A percentile compares a stretch with the other conserved stretches of the same genome.
phyloP scores from a whole-genome alignment of 2,329 filamentous ascomycete species.

The Orbilia javanica region DNA sequence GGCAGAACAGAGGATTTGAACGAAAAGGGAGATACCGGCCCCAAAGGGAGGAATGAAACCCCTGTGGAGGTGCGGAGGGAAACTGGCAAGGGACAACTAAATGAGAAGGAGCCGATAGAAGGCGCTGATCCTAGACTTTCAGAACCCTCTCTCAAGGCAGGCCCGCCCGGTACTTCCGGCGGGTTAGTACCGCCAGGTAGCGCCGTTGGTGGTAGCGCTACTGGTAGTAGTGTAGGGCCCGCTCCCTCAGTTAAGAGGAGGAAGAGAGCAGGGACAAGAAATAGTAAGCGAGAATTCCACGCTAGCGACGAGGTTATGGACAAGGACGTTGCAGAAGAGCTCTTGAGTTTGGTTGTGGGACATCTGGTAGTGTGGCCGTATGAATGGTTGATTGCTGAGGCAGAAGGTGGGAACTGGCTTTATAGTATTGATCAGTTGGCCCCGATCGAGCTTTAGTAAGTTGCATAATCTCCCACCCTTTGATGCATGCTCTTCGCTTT shows the following conservation, averaged over 20 bases:
- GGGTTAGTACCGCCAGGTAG: slow-evolving; percentile 35
- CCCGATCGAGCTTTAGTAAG: slow-evolving; percentile 96
- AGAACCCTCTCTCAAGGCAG: slow-evolving; percentile 27
- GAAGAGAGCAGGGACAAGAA: slow-evolving; percentile 77
- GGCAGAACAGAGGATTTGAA: slow-evolving; percentile 62
- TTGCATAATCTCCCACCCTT: slow-evolving; percentile 59
- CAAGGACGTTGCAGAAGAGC: slow-evolving; percentile 80
- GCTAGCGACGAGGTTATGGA: slow-evolving; percentile 80
- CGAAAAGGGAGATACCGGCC: slow-evolving; percentile 21
- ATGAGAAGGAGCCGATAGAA: slow-evolving; percentile 33
- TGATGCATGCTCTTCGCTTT: not conserved
- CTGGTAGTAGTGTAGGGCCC: slow-evolving; percentile 53
- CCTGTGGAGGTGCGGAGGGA: not conserved
- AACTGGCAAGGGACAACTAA: slow-evolving; percentile 5
- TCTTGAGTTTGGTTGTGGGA: slow-evolving; percentile 85
- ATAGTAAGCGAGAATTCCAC: slow-evolving; percentile 74
- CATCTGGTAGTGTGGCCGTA: slow-evolving; percentile 93
- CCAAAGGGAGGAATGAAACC: slow-evolving; percentile 46
- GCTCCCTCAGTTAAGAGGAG: slow-evolving; percentile 68
- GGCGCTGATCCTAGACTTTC: slow-evolving; percentile 35
- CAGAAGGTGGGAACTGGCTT: slow-evolving; percentile 93
- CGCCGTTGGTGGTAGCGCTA: slow-evolving; percentile 29
- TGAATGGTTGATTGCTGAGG: slow-evolving; percentile 92
- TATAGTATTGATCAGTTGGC: slow-evolving; percentile 97
- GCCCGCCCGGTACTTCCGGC: not conserved